Evolutionary conservation across 169 alveolate genomes (phyloP), one percentile per base, ranked within the genome.

Genomic region (Plasmodium reichenowi): DNA sequence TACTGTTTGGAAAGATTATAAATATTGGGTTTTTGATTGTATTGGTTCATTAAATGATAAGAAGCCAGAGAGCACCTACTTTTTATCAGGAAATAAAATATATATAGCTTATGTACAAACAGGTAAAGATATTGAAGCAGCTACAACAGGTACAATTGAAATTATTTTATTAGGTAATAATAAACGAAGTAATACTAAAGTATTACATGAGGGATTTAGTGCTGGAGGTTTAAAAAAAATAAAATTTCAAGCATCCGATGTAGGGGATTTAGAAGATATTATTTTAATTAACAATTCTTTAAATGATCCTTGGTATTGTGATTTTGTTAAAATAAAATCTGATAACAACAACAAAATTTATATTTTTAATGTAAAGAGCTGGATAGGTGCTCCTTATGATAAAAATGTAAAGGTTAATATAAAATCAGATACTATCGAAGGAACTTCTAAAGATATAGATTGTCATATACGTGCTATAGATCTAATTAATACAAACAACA

Each of bases 1-100:
- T 12, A 95, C 95, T 8, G 92, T 96, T 17, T 95, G 93, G 93
- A 96, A 95, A 43, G 97, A 95, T 70, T 96, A 93, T 78, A 94
- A 96, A 60, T 96, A 94, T 87, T 96, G 98, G 98, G 88, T 93
- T 3, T 96, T 96, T 70, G 97, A 95, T 88, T 96, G 98, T 38
- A 88, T 91, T 4, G 97, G 94, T 9, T 93, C 74, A 22, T 88
- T 92, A 20, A 71, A 94, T n/a, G 89, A 95, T 8, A 89, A 92
- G 71, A 76, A 80, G 45, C 94, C 87, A 8, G 95, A 88, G 48
- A 88, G 64, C 5, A 88, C 88, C 8, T 75, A 74, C 9, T 88
- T 66, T 32, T 72, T 75, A 59, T 74, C 88, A 7, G 92, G 92
- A 54, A 92, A 92, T 88, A 94, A 93, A 88, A 52, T 80, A 20